phyloP scores from a whole-genome alignment of 2,329 filamentous ascomycete genomes.

The Trichoderma sp. region DNA sequence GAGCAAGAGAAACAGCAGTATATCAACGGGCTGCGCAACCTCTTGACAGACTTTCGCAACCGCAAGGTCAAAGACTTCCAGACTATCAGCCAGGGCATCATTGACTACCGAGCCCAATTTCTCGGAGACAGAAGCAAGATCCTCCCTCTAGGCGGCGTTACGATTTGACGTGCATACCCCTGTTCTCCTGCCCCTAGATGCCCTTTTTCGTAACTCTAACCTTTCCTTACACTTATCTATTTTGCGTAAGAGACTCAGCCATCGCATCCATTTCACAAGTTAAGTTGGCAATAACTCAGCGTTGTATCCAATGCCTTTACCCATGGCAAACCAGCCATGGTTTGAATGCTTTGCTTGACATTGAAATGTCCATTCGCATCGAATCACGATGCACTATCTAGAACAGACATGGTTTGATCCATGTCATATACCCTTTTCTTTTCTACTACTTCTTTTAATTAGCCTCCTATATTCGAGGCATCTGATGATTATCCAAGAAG shows the following conservation, averaged over 20 bases:
- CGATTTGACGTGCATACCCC: conserved; percentile 34
- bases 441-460: background rate
- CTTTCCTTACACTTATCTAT: background rate
- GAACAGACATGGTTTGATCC: conserved; percentile 12
- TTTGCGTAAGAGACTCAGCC: conserved; percentile 21
- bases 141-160: conserved; percentile 56
- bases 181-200: background rate
- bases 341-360: background rate
- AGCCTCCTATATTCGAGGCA: background rate
- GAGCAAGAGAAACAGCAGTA: conserved; percentile 63
- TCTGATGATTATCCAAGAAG: background rate
- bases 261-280: conserved; percentile 13
- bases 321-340: conserved; percentile 1
- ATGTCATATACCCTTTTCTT: conserved; percentile 10
- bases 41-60: conserved; percentile 61
- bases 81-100: conserved; percentile 66
- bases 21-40: conserved; percentile 61
- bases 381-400: conserved; percentile 8
- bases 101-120: conserved; percentile 66
- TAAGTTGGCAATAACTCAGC: conserved; percentile 2
- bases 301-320: background rate
- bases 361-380: conserved; percentile 1
- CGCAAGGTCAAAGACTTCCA: conserved; percentile 66
- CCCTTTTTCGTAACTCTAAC: conserved; percentile 13
- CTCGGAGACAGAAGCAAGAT: conserved; percentile 65